Base-by-base conservation (phyloP, 2,329 filamentous ascomycete species). In the Fusarium coicis region DNA sequence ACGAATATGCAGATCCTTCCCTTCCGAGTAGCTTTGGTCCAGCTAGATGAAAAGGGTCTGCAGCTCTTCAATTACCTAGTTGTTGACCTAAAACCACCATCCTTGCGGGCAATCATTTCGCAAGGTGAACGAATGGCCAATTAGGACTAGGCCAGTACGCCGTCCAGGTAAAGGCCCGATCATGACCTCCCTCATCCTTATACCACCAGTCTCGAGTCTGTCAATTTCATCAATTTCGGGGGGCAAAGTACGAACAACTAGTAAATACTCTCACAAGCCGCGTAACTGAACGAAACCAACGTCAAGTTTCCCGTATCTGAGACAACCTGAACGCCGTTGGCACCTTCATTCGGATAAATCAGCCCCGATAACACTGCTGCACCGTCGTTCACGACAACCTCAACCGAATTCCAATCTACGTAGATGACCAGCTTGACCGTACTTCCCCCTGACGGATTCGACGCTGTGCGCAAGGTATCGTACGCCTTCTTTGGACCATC, bases 91-190 rank as follows among this genome's bases (percentile, higher is more conserved):
- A 80, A 60, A 9, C 76, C 76, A 3, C 76, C 78, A 57, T 79
- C 76, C 19, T 73, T 74, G 34, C 74, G 66, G 61, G 80, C 49
- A 59, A 78, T 80, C 4, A 80, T 71, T 71, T 80, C 76, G 10
- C 78, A 64, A 4, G 4, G 75, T 80, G 21, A 80, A 59, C 9
- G 78, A 80, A 80, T 4, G 76, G 75, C 70, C 70, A 77, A 60
- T 80, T 80, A 23, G 68, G 59, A 4, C 66, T 77, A 11, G 67
- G 59, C 36, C n/a, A 36, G 4, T 18, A 2, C 19, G 10, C 28
- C 2, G 3, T 23, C 6, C 3, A 14, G 2, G 32, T 19, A 16
- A 21, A 6, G 12, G n/a, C 5, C 23, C 4, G 12, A 21, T 30
- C 46, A 30, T 7, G 21, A 12, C 28, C 46, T n/a, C 10, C 19